Conservation (phyloP, 164 flowering plant genomes). For the Kingdonia uniflora region DNA sequence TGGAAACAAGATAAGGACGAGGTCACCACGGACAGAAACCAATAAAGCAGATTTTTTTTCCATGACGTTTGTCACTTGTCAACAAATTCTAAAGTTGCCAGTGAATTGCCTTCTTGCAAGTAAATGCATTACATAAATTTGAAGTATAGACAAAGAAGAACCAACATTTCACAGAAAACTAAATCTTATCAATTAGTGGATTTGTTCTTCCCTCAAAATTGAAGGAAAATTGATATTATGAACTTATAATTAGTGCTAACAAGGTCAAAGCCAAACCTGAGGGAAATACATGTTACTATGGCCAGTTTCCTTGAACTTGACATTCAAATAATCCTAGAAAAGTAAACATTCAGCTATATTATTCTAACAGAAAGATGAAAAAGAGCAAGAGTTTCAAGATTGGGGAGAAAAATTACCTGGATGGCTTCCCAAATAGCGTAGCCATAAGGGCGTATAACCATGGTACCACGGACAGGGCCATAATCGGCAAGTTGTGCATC, state of each 20-base stretch:
- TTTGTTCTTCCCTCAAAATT: no score
- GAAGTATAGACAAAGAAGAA: no score
- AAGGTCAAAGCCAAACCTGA: constrained; percentile 41
- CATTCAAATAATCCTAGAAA: constrained; percentile 85
- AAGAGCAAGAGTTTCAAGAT: not conserved
- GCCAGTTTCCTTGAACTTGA: constrained; percentile 95
- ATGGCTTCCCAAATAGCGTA: constrained; percentile 98
- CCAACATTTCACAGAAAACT: no score
- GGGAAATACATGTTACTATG: constrained; percentile 98
- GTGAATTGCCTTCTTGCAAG: no score
- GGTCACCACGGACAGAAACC: no score
- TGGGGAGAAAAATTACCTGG: constrained; percentile 36
- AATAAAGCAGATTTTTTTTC: no score
- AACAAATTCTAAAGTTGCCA: no score
- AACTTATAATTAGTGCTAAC: not conserved
- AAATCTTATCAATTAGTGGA: no score
- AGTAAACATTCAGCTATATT: not conserved
- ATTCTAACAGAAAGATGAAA: constrained; percentile 1
- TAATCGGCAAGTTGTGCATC: constrained; percentile 89
- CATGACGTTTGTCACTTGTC: no score
- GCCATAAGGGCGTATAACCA: constrained; percentile 96
- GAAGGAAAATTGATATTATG: no score
- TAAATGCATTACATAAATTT: no score
- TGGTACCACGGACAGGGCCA: constrained; percentile 95
- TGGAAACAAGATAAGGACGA: no score